A percentile compares a stretch with the other conserved stretches of the same genome.
Evolutionary conservation across 2,329 filamentous ascomycete species (phyloP).

Genomic region (Kalaharituber pfeilii): DNA sequence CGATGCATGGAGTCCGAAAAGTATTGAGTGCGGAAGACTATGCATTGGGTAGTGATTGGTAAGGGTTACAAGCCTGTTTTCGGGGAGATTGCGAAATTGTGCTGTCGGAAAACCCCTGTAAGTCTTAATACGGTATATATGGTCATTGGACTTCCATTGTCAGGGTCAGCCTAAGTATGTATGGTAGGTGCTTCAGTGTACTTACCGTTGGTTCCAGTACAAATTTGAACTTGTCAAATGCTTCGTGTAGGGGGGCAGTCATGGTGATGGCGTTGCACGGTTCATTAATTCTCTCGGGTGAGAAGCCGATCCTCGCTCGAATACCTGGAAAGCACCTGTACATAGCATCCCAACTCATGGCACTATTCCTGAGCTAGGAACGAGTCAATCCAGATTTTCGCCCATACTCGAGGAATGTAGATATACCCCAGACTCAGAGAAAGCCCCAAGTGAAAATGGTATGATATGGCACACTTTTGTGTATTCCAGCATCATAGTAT

Average conservation of each 20-base stretch:
- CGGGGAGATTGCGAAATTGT: too few species aligned
- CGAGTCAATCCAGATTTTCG: too few species aligned
- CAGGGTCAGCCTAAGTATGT: background rate
- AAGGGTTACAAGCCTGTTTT: background rate
- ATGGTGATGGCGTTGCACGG: background rate
- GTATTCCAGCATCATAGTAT: background rate
- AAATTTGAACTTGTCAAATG: background rate
- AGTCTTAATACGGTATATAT: background rate
- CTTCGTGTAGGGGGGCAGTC: background rate
- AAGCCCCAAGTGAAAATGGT: slow-evolving; percentile 4
- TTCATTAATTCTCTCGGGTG: background rate
- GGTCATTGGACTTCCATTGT: background rate
- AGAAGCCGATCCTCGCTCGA: background rate
- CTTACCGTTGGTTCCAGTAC: background rate
- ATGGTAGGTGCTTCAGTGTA: background rate
- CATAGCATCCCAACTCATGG: background rate
- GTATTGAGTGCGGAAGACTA: background rate
- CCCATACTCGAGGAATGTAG: too few species aligned
- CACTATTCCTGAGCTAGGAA: too few species aligned
- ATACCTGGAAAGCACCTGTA: background rate
- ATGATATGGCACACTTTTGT: slow-evolving; percentile 3
- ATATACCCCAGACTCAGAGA: background rate
- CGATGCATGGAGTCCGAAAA: background rate
- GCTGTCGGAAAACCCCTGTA: too few species aligned
- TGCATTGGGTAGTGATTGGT: background rate